phyloP scores from a whole-genome alignment of 352 stramenopile genomes.

The Pythium aristosporum region DNA sequence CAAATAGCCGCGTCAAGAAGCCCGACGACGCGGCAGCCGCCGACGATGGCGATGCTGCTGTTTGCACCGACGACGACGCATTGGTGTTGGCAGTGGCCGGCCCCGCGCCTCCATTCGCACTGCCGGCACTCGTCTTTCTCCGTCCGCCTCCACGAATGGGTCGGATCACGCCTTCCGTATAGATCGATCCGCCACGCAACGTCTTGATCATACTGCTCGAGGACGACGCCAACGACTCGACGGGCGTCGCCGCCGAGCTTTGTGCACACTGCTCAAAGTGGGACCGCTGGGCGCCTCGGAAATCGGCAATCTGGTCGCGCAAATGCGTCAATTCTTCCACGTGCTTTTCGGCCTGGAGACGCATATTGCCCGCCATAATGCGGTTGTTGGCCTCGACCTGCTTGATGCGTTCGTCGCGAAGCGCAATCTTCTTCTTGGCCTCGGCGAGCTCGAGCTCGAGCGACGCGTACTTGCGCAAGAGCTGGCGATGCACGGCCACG shows the following conservation, averaged over 20 bases:
- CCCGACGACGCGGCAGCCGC: conserved; percentile 20
- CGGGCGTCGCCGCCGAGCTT: conserved; percentile 31
- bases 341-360: conserved; percentile 85
- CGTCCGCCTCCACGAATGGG: conserved; percentile 70
- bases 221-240: conserved; percentile 35
- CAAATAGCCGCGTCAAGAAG: conserved; percentile 33
- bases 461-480: conserved; percentile 90
- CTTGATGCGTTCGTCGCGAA: conserved; percentile 90
- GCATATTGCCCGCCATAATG: conserved; percentile 88
- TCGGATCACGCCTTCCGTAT: conserved; percentile 65
- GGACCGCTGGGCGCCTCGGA: conserved; percentile 71
- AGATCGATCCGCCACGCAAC: conserved; percentile 63
- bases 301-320: conserved; percentile 83
- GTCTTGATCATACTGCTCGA: conserved; percentile 57
- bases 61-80: conserved; percentile 24
- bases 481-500: conserved; percentile 86
- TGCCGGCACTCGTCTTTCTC: conserved; percentile 46
- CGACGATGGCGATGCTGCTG: conserved; percentile 24
- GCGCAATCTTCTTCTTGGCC: conserved; percentile 85
- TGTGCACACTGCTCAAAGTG: conserved; percentile 75
- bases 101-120: background rate
- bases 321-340: conserved; percentile 86
- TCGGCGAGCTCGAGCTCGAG: conserved; percentile 87
- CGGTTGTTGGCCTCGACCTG: conserved; percentile 87
- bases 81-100: background rate